Evolutionary conservation across 768 basidiomycete species (phyloP).

Genomic region (Lactarius deliciosus): DNA sequence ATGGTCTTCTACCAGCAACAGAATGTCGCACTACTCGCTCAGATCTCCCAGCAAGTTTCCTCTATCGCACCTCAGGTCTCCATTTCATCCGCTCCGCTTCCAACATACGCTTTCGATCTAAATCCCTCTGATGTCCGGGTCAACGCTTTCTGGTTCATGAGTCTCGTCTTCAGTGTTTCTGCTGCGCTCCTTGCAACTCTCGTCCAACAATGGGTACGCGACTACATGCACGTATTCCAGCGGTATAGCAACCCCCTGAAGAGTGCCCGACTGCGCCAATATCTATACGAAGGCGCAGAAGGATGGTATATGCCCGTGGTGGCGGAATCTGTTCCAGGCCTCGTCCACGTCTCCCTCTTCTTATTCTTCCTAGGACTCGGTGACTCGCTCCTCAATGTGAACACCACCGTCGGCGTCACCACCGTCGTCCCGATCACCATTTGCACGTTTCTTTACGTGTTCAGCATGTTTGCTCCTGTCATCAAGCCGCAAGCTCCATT

Average conservation of each 20-base stretch:
- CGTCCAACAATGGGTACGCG: constrained; percentile 27
- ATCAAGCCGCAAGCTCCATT: constrained; percentile 13
- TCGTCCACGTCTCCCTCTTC: constrained; percentile 49
- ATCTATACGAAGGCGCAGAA: constrained; percentile 38
- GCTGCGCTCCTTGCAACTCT: no score
- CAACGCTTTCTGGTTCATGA: no score
- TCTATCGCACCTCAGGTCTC: no score
- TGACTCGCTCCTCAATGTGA: constrained; percentile 41
- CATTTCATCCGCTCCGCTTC: no score
- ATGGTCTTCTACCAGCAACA: no score
- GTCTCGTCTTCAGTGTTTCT: no score
- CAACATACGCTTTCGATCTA: no score
- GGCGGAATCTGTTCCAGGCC: constrained; percentile 45
- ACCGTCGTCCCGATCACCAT: constrained; percentile 8
- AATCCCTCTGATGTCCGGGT: no score
- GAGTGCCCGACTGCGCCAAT: constrained; percentile 45
- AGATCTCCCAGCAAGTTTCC: no score
- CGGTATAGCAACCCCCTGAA: constrained; percentile 33
- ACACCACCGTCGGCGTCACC: constrained; percentile 15
- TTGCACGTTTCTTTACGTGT: constrained; percentile 22
- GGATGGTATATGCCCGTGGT: constrained; percentile 43
- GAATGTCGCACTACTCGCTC: no score
- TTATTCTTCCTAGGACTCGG: constrained; percentile 51
- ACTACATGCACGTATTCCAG: constrained; percentile 36
- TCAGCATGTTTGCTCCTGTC: constrained; percentile 11